Conservation (phyloP, 2,329 filamentous ascomycete genomes). For the Leptographium procerum region DNA sequence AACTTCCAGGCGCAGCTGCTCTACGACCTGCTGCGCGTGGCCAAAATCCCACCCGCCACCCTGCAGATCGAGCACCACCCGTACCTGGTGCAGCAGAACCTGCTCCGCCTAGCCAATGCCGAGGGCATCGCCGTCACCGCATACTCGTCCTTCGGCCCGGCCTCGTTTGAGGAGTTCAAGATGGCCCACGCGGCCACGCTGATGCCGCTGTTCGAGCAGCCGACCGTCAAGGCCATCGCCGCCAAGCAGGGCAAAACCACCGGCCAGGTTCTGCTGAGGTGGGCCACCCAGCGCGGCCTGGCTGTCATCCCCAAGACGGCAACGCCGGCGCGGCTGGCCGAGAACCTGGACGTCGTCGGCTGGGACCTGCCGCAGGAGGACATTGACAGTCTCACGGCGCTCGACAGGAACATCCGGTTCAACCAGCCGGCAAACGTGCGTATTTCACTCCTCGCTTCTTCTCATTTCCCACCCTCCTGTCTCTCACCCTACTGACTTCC, state of each 20-base stretch:
- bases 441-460: not conserved
- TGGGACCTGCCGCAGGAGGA: conserved; percentile 45
- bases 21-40: conserved; percentile 71
- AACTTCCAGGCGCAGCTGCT: conserved; percentile 73
- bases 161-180: conserved; percentile 67
- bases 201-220: conserved; percentile 55
- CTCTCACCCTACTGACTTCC: not conserved
- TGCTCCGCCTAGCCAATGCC: conserved; percentile 57
- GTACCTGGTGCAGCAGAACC: conserved; percentile 65
- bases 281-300: conserved; percentile 73
- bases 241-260: conserved; percentile 60
- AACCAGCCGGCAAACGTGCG: conserved; percentile 38
- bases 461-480: not conserved
- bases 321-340: conserved; percentile 32
- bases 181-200: conserved; percentile 52
- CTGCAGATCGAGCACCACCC: conserved; percentile 89
- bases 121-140: conserved; percentile 67
- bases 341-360: conserved; percentile 45
- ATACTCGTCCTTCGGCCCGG: conserved; percentile 74
- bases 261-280: conserved; percentile 73
- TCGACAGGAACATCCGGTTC: conserved; percentile 46
- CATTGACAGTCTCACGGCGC: conserved; percentile 40
- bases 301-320: conserved; percentile 67
- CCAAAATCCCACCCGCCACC: conserved; percentile 60
- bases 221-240: conserved; percentile 52